Conservation (phyloP, 148 eudicot genomes). For the Silene conica region DNA sequence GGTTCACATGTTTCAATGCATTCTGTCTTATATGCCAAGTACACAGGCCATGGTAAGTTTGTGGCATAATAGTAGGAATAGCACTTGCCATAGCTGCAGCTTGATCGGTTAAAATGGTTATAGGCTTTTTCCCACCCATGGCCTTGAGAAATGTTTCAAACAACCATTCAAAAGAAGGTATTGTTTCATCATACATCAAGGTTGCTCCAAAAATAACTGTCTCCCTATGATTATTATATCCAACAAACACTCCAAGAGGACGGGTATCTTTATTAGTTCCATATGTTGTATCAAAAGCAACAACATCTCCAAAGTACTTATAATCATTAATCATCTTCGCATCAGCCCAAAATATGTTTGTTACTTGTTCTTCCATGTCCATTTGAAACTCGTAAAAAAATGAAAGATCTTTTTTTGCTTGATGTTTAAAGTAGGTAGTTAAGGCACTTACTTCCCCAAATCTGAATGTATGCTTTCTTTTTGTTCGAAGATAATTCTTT, state of each 20-base stretch:
- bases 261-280: conserved; percentile 21
- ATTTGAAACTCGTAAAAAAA: too few relatives aligned
- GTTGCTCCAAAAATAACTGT: conserved; percentile 27
- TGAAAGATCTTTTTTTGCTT: too few relatives aligned
- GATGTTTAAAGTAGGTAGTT: too few relatives aligned
- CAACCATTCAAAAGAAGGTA: conserved; percentile 28
- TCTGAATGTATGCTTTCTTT: too few relatives aligned
- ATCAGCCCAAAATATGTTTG: conserved; percentile 11
- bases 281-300: conserved; percentile 29
- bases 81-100: conserved; percentile 23
- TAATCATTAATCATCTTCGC: conserved; percentile 36
- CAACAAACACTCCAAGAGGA: conserved; percentile 27
- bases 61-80: conserved; percentile 21
- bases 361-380: too few relatives aligned
- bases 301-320: conserved; percentile 29
- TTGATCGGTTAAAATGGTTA: conserved; percentile 32
- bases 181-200: conserved; percentile 31
- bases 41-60: conserved; percentile 25
- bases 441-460: too few relatives aligned
- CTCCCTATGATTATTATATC: conserved; percentile 13
- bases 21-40: conserved; percentile 28
- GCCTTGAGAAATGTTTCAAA: conserved; percentile 31
- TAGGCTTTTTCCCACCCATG: conserved; percentile 29
- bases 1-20: neutral
- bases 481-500: too few relatives aligned